Base-by-base conservation (phyloP, 768 basidiomycete genomes). In the Xerocomellus intermedius region DNA sequence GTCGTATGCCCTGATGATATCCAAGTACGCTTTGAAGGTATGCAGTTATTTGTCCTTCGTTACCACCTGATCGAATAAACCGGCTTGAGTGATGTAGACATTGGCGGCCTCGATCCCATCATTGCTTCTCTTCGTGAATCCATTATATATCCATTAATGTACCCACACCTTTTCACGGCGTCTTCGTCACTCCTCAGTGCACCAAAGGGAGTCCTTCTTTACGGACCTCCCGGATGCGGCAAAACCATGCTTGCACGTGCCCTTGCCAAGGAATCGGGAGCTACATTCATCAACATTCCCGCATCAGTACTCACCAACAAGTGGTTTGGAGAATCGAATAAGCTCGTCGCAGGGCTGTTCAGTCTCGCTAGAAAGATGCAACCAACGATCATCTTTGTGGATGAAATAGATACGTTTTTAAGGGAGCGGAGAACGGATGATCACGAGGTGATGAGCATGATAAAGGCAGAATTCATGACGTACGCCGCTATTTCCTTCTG, bases 201-300 rank as follows among this genome's bases (percentile, higher is more conserved):
- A 5, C 97, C 97, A 0, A 98, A 98, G 69, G 97, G 97, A 13
- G 96, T 98, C 9, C 80, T 98, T 17, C 82, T 99, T 19, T 96
- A 91, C 63, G 97, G 97, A 0, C 97, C 95, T 39, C 97, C 97
- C 1, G 96, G 97, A 7, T 99, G 97, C 61, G 97, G 97, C 24
- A 99, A 99, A 77, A 98, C 97, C 2, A 95, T 99, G 94, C 81
- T 99, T n/a, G 97, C 97, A 2, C 96, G 96, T 69, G 96, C 96
- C 2, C 81, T 99, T 8, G 97, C 97, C 13, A 97, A 96, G 69
- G 95, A 99, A 76, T 93, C 90, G 3, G 91, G 93, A 17, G 97
- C 97, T 8, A 96, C 94, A 0, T 99, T 99, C 68, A 96, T 98
- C 75, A 92, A 92, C 69, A 81, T 92, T 55, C 82, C 87, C 7